Base-by-base conservation (phyloP, 129 eudicot genomes). In the Centaurea solstitialis region DNA sequence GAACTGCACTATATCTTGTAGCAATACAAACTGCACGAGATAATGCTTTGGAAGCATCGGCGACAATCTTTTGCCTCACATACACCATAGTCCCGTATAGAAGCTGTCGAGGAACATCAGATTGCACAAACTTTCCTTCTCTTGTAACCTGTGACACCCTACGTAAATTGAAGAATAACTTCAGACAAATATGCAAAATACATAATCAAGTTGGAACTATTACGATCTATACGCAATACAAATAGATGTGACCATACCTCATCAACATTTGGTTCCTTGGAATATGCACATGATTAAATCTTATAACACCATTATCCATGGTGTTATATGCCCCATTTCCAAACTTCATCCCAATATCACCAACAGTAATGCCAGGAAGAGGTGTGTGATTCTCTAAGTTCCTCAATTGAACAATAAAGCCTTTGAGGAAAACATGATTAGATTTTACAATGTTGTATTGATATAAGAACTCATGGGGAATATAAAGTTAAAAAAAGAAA, bases 291-390 rank as follows among this genome's bases (percentile, higher is more conserved):
- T 89, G 93, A 82, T 93, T 92, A 88, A 96, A 93, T 85, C 95
- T 88, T 89, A 96, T 71, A 18, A 96, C 92, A 6, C 99, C 99
- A 81, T 96, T 96, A 81, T 96, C 99, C 98, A 91, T 96, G 53
- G 98, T 91, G 84, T 96, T 96, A 84, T 93, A 96, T 7, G 98
- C 99, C 81, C 99, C 99, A 85, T 89, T 93, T 69, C 99, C 99
- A 87, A 96, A 96, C 85, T 95, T 95, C 89, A 89, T 78, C 80
- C 99, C 99, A 72, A 95, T 93, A 87, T 95, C 99, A 80, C 95
- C 99, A 84, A 96, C 86, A 35, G 97, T 93, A 37, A 96, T 82
- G 33, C 99, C 99, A 2, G 95, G 92, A 79, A 93, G 90, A 78
- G 99, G 99, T 23, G 43, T 74, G 82, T 96, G 99, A 77, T 96